Evolutionary conservation across 2,329 filamentous ascomycete genomes (phyloP).

Genomic region (Pestalotiopsis sp.): DNA sequence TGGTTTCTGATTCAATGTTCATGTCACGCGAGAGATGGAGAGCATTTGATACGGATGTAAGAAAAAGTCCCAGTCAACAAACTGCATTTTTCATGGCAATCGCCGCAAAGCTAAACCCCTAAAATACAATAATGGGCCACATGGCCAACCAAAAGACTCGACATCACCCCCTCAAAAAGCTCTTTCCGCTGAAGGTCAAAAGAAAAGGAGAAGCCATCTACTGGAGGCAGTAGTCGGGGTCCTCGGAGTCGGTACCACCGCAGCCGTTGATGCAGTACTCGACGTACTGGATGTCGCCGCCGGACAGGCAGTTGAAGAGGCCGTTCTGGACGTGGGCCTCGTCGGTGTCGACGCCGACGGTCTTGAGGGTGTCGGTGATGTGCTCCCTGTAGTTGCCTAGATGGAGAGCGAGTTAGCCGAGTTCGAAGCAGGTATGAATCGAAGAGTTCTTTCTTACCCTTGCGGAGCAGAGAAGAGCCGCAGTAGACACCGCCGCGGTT

Average conservation of each 20-base stretch:
- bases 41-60: no score
- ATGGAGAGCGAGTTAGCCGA: neutral
- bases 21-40: no score
- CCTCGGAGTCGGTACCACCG: slow-evolving; percentile 11
- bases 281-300: slow-evolving; percentile 10
- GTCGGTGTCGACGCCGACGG: neutral
- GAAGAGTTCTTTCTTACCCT: neutral
- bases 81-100: no score
- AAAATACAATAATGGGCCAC: no score
- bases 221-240: slow-evolving; percentile 8
- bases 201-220: neutral
- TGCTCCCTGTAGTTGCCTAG: slow-evolving; percentile 16
- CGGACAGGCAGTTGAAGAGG: slow-evolving; percentile 13
- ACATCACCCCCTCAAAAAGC: no score
- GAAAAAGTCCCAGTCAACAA: no score
- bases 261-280: slow-evolving; percentile 13
- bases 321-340: slow-evolving; percentile 14
- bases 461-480: slow-evolving; percentile 12
- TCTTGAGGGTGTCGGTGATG: slow-evolving; percentile 11
- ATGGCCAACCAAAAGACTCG: no score
- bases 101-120: no score
- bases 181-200: no score
- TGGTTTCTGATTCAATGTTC: no score
- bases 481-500: slow-evolving; percentile 16
- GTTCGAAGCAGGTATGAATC: no score